Evolutionary conservation across 768 basidiomycete species (phyloP), one percentile per base, ranked within the genome.

Genomic region (Psilocybe sp.): DNA sequence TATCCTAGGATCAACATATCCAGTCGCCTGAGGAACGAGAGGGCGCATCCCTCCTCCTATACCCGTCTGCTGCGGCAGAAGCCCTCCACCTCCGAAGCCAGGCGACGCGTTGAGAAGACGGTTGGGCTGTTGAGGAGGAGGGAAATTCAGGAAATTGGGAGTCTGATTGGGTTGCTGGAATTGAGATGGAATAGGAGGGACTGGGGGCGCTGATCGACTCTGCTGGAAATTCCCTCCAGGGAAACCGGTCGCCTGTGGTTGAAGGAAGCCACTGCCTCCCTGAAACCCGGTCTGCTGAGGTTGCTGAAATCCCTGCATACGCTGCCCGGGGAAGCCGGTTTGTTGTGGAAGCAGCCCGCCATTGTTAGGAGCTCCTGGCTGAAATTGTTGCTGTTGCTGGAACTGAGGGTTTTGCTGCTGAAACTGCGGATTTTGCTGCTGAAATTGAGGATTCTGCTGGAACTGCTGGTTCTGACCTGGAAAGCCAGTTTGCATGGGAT

Each of bases 1-100:
- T 44, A 95, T 71, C 15, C 92, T 73, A 1, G 92, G 93, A 69
- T 96, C 89, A 47, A 88, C 71, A 59, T 79, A 90, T 16, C 92
- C 92, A 5, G 92, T 93, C 47, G 76, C 69, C 60, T 93, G 92
- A 13, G 89, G 79, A 1, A 86, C 72, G 44, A 92, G 77, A 78
- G 75, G 31, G 60, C 23, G 23, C 67, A 52, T 7, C 53, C 68
- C 20, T 11, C 76, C 76, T 12, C 68, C 71, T 58, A 81, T 89
- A 1, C 88, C 85, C 4, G 83, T 84, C 12, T 69, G 70, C 60
- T 85, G 85, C 18, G 82, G 65, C 6, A 67, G 50, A 44, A 84
- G 67, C 19, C 73, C 68, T 6, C 70, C 61, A 1, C 66, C 70
- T 18, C 72, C 70, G 35, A 78, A 60, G 4, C 72, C 79, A 23